These are phyloP conservation scores for Castanea sativa DNA, from an alignment of 306 rosid species.

Conservation along the genomic window DNA sequence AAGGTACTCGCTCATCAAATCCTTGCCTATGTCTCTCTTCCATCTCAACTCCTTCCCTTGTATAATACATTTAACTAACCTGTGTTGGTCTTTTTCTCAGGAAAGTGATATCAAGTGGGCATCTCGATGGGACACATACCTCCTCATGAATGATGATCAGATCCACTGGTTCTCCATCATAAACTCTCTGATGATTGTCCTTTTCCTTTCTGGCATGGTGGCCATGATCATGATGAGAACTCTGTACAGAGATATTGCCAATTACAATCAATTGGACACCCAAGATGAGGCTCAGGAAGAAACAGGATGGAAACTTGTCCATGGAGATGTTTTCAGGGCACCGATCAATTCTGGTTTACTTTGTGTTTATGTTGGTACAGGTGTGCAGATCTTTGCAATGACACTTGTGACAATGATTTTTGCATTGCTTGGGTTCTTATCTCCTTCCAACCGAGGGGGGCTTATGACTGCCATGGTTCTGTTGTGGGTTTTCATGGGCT, in stretches of 20 bases:
- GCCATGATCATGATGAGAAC: slow-evolving; percentile 99
- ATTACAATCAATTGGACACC: slow-evolving; percentile 94
- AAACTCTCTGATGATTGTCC: slow-evolving; percentile 98
- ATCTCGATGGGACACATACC: slow-evolving; percentile 99
- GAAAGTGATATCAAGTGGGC: slow-evolving; percentile 98
- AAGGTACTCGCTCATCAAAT: slow-evolving; percentile 50
- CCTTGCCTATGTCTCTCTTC: slow-evolving; percentile 2
- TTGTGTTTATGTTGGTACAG: slow-evolving; percentile 96
- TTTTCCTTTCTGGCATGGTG: slow-evolving; percentile 99
- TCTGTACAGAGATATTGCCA: slow-evolving; percentile 92
- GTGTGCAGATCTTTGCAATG: slow-evolving; percentile 95
- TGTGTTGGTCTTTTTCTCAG: slow-evolving; percentile 33
- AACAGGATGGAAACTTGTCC: slow-evolving; percentile 99
- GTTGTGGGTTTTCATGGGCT: slow-evolving; percentile 99
- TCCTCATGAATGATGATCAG: slow-evolving; percentile 99
- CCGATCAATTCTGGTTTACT: slow-evolving; percentile 87
- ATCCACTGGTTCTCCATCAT: slow-evolving; percentile 99
- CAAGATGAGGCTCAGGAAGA: slow-evolving; percentile 99
- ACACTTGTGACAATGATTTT: slow-evolving; percentile 98
- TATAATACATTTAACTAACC: slow-evolving; percentile 14
- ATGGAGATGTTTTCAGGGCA: slow-evolving; percentile 92
- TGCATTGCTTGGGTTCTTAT: slow-evolving; percentile 94
- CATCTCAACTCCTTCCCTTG: slow-evolving; percentile 1
- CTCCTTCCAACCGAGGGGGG: slow-evolving; percentile 99
- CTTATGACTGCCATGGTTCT: slow-evolving; percentile 99